Percentiles rank a stretch among this genome's conserved stretches.
These are phyloP conservation scores for Eragrostis tef DNA, from an alignment of 202 grass and related monocot species.

Conservation along the genomic window DNA sequence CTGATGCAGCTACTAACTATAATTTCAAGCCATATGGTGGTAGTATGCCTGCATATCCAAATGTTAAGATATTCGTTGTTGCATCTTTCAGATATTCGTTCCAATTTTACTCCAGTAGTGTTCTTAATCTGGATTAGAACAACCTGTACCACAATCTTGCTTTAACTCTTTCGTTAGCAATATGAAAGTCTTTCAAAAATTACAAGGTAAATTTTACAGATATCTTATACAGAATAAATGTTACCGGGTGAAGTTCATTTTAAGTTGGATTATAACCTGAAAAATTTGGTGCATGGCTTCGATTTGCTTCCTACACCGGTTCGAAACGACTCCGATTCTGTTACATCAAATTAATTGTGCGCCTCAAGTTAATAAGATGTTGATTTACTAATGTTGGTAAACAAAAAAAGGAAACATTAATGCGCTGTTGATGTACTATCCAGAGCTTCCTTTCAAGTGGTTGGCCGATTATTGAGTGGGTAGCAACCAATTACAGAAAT, in stretches of 20 bases:
- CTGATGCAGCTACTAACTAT: too few relatives aligned
- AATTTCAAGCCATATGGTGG: too few relatives aligned
- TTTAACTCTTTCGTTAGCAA: constrained; percentile 63
- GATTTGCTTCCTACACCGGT: constrained; percentile 91
- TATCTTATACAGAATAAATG: constrained; percentile 53
- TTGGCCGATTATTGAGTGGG: too few relatives aligned
- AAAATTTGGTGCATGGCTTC: constrained; percentile 99
- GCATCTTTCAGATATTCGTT: constrained; percentile 51
- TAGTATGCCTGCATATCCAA: too few relatives aligned
- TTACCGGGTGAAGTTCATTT: constrained; percentile 76
- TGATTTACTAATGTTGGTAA: constrained; percentile 72
- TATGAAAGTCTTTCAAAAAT: constrained; percentile 27
- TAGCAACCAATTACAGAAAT: too few relatives aligned
- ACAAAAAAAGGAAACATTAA: too few relatives aligned
- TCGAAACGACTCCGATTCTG: constrained; percentile 81
- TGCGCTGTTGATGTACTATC: too few relatives aligned
- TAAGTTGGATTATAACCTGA: constrained; percentile 92
- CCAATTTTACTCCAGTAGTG: constrained; percentile 54
- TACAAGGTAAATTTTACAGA: too few relatives aligned
- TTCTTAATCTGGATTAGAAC: constrained; percentile 48
- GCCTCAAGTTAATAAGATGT: constrained; percentile 62
- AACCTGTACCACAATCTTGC: constrained; percentile 78
- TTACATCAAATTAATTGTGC: constrained; percentile 88
- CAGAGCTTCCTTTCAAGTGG: too few relatives aligned
- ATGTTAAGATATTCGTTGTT: too few relatives aligned